These are phyloP conservation scores for Fraxinus albicans DNA, from an alignment of 305 asterid genomes.

Conservation along the genomic window DNA sequence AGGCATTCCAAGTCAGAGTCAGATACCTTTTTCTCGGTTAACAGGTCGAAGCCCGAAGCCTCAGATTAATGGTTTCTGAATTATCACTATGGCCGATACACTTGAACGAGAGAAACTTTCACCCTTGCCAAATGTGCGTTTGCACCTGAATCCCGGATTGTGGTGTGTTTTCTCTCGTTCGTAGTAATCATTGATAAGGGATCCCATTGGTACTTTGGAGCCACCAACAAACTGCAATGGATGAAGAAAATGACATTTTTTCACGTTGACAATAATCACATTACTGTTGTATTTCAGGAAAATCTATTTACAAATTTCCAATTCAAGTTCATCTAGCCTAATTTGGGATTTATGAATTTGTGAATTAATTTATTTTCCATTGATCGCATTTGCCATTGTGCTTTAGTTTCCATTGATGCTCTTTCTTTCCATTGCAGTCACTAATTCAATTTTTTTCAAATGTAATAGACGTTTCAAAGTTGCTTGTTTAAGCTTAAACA, in stretches of 20 bases:
- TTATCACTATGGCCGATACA: background rate
- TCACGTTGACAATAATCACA: background rate
- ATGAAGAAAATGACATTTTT: background rate
- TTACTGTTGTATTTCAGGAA: background rate
- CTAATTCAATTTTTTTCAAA: background rate
- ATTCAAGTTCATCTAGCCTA: background rate
- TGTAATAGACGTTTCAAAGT: background rate
- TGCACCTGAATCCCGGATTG: background rate
- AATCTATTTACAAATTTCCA: background rate
- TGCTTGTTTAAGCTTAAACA: background rate
- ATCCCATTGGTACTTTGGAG: background rate
- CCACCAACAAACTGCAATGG: background rate
- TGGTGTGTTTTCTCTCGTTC: background rate
- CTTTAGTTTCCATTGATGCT: background rate
- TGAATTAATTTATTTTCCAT: background rate
- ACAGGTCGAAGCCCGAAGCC: conserved; percentile 73
- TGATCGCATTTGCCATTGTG: background rate
- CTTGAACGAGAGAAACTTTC: background rate
- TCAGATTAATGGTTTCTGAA: conserved; percentile 82
- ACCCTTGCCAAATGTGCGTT: background rate
- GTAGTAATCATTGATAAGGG: background rate
- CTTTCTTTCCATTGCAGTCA: background rate
- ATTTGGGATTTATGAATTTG: background rate
- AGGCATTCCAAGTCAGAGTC: conserved; percentile 55
- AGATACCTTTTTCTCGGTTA: conserved; percentile 76